phyloP scores from a whole-genome alignment of 2,329 filamentous ascomycete species.

The Capronia americana region DNA sequence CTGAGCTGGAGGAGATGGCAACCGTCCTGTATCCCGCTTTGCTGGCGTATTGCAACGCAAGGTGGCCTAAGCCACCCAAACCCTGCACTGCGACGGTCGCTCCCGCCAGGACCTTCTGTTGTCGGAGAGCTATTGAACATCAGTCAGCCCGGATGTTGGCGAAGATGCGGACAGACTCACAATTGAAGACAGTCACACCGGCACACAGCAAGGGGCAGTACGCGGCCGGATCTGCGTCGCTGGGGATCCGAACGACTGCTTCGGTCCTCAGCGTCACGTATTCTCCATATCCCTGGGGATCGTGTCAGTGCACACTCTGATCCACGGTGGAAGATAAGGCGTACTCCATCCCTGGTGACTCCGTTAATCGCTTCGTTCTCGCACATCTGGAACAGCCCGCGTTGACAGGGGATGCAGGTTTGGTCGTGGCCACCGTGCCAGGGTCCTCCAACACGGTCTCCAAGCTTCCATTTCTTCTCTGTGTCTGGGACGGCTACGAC shows the following conservation, averaged over 20 bases:
- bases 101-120: slow-evolving; percentile 55
- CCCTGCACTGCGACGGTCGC: slow-evolving; percentile 60
- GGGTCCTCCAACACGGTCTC: slow-evolving; percentile 70
- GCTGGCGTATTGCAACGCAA: slow-evolving; percentile 60
- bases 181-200: slow-evolving; percentile 61
- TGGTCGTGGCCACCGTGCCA: slow-evolving; percentile 69
- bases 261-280: slow-evolving; percentile 49
- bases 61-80: slow-evolving; percentile 60
- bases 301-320: neutral
- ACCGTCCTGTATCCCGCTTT: slow-evolving; percentile 61
- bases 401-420: slow-evolving; percentile 67
- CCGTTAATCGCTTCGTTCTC: slow-evolving; percentile 69
- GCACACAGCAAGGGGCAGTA: slow-evolving; percentile 57
- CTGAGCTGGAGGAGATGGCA: slow-evolving; percentile 56
- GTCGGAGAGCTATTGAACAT: slow-evolving; percentile 48
- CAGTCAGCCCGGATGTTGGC: neutral
- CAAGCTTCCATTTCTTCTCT: slow-evolving; percentile 65
- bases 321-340: neutral
- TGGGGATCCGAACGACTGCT: slow-evolving; percentile 55
- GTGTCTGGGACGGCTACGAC: slow-evolving; percentile 66
- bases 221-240: slow-evolving; percentile 54
- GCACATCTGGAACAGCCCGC: slow-evolving; percentile 73
- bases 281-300: slow-evolving; percentile 58
- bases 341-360: slow-evolving; percentile 63
- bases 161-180: slow-evolving; percentile 19